Conservation (phyloP, 2,329 filamentous ascomycete genomes). For the Lecanicillium sp. region DNA sequence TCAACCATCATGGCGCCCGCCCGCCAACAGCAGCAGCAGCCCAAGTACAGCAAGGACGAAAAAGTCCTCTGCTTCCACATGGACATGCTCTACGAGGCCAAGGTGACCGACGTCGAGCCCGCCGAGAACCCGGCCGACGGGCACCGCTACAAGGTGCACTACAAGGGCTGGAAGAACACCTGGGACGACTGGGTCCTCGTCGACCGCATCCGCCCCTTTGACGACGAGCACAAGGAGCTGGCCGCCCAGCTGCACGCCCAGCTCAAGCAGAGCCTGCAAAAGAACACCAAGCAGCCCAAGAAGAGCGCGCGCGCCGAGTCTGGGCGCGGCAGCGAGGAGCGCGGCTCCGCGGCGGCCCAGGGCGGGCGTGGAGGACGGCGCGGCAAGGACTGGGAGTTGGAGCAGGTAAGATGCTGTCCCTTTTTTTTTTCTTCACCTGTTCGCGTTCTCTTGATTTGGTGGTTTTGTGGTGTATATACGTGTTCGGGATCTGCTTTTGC, state of each 20-base stretch:
- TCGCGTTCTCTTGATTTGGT: too few relatives aligned
- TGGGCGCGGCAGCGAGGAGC: slow-evolving; percentile 69
- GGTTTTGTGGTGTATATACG: too few relatives aligned
- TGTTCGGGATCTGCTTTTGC: too few relatives aligned
- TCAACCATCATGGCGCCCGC: slow-evolving; percentile 35
- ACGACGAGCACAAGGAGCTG: slow-evolving; percentile 88
- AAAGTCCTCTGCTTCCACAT: slow-evolving; percentile 95
- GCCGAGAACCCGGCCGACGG: slow-evolving; percentile 63
- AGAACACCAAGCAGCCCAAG: slow-evolving; percentile 46
- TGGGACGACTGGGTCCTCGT: slow-evolving; percentile 99
- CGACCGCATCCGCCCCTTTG: slow-evolving; percentile 90
- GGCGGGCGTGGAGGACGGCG: slow-evolving; percentile 64
- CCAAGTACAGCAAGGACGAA: slow-evolving; percentile 69
- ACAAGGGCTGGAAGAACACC: slow-evolving; percentile 99
- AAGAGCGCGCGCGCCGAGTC: slow-evolving; percentile 33
- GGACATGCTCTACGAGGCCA: slow-evolving; percentile 95
- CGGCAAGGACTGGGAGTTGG: slow-evolving; percentile 72
- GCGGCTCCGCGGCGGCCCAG: slow-evolving; percentile 53
- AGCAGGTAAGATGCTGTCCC: slow-evolving; percentile 52
- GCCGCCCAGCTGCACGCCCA: slow-evolving; percentile 66
- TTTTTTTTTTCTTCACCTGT: slow-evolving; percentile 12
- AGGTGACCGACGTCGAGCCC: slow-evolving; percentile 71
- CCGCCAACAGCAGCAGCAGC: slow-evolving; percentile 33
- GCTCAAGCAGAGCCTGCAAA: slow-evolving; percentile 51
- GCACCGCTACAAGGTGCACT: slow-evolving; percentile 88